Base-by-base conservation (phyloP, 2,329 filamentous ascomycete genomes). In the Xylariaceae sp. region DNA sequence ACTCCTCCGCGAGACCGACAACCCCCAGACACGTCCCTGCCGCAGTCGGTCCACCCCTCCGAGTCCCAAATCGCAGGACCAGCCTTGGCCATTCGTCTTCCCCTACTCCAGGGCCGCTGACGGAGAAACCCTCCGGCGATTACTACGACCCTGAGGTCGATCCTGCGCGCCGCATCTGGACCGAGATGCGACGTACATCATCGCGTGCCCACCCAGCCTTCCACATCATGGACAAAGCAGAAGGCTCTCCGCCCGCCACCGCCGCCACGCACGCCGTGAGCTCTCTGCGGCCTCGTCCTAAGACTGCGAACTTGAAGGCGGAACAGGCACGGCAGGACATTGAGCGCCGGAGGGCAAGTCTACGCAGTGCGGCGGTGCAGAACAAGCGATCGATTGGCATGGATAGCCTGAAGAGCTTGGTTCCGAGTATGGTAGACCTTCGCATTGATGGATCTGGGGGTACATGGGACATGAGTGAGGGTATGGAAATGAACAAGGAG, bases 371-470 rank as follows among this genome's bases (percentile, higher is more conserved):
- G 6, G 57, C 57, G 15, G 34, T 57, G 36, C 53, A 51, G 3
- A 59, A 60, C 39, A 48, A 51, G 44, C 47, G 57, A 28, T 59
- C 55, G 13, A 58, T 59, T 28, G 56, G 54, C n/a, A 44, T 53
- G 4, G 55, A 59, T 19, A 58, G 51, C 26, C 43, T 60, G 22
- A 59, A 56, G 48, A 57, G 57, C 35, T 43, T 60, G 16, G 56
- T 60, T 16, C 57, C 57, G 19, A 56, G 55, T 15, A 47, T 58
- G 37, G 16, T n/a, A n/a, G 13, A n/a, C 8, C 30, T 32, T 6
- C 30, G 13, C 7, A 7, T 17, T 13, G 30, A n/a, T n/a, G 30
- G 16, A n/a, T 7, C 12, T n/a, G 30, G 16, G 8, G 30, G 7
- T n/a, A n/a, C 6, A 32, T 7, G 13, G 15, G 30, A 32, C 6